Evolutionary conservation across 305 asterid genomes (phyloP), one percentile per base, ranked within the genome.

Genomic region (Fraxinus latifolia): DNA sequence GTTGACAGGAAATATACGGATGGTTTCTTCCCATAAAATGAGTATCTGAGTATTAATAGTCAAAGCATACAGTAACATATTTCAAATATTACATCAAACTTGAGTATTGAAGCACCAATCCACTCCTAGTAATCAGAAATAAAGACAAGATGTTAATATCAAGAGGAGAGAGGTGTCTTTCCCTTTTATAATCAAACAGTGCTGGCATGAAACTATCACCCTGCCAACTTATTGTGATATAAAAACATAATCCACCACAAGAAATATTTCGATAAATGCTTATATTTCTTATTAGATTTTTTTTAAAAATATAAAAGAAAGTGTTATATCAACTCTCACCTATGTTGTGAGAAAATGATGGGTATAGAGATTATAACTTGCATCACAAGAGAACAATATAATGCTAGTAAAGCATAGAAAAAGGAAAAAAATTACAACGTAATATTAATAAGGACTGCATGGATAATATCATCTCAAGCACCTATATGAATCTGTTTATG

Each of bases 321-420:
- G 44, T 33, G 70, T n/a, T 19, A 29, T 14, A 82, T 80, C 73
- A 79, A 74, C 44, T 80, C 23, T 31, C 19, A 67, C 74, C 17
- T 7, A 55, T 39, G 42, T 70, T 25, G 27, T 73, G 14, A 60
- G 53, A 62, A 74, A 44, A 58, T 74, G 76, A 83, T 37, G 32
- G 23, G 21, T 14, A 14, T 29, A 68, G 19, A 68, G 74, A 68
- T 29, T 68, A 81, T 27, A 21, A 80, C 65, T 84, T 53, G 80
- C 77, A 71, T 75, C 65, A 9, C 74, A 34, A 78, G 19, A 81
- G 73, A 62, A 72, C 47, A 47, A 34, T 3, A 78, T n/a, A 7
- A 70, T 55, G 53, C 75, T 25, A 15, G 58, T 60, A 71, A 68
- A 37, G 21, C 27, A 9, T 19, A 29, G n/a, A 27, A 25, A 75